These are phyloP conservation scores for Murraya paniculata DNA, from an alignment of 345 rosid genomes.

Conservation along the genomic window DNA sequence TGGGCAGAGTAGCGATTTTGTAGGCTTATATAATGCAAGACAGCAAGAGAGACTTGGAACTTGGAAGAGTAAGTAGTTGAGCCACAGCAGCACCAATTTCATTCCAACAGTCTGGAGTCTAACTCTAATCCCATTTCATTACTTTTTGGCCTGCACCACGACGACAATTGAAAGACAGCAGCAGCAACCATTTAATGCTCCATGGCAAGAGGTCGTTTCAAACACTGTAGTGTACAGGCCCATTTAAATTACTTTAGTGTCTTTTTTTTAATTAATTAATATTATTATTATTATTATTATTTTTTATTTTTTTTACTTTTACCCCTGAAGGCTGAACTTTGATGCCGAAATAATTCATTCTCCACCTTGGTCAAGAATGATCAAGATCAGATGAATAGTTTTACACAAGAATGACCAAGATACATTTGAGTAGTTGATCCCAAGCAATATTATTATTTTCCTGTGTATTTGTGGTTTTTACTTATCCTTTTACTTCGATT, in stretches of 20 bases:
- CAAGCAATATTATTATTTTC: not conserved
- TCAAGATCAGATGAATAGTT: not conserved
- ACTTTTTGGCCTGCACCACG: not conserved
- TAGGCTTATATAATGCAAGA: not conserved
- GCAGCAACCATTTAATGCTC: constrained; percentile 15
- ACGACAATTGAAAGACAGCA: constrained; percentile 12
- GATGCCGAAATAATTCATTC: not conserved
- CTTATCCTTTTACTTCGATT: not conserved
- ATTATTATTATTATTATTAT: too few species aligned
- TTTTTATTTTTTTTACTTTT: not conserved
- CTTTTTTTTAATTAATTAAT: too few species aligned
- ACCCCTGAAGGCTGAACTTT: not conserved
- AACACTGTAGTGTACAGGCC: not conserved
- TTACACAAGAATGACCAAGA: too few species aligned
- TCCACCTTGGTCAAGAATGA: not conserved
- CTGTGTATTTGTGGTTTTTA: not conserved
- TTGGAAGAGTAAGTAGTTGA: not conserved
- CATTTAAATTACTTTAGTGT: not conserved
- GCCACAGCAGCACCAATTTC: not conserved
- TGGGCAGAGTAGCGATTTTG: constrained; percentile 1
- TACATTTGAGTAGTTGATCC: not conserved
- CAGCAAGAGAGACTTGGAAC: not conserved
- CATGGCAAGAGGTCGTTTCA: constrained; percentile 9
- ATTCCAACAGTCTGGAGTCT: not conserved
- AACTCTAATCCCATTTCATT: constrained; percentile 1